phyloP scores from a whole-genome alignment of 257 asterid genomes.

The Petunia axillaris region DNA sequence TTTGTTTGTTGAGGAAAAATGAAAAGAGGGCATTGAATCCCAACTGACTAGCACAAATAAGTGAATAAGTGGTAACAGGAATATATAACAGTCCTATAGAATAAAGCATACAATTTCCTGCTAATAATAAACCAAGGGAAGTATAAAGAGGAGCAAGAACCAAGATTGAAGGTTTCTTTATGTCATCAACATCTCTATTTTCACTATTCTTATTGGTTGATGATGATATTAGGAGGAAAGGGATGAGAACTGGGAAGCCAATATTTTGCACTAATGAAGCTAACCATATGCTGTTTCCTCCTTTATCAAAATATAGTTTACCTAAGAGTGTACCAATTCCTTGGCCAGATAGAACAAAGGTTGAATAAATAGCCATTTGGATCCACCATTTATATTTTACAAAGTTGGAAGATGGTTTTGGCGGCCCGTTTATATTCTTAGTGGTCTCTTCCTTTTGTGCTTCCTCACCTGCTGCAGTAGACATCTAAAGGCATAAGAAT shows the following conservation, averaged over 20 bases:
- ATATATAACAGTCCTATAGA: conserved; percentile 51
- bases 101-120: conserved; percentile 38
- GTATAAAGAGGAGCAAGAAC: conserved; percentile 30
- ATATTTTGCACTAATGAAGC: conserved; percentile 58
- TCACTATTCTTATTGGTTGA: not conserved
- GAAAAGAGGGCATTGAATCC: conserved; percentile 59
- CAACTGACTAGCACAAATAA: conserved; percentile 51
- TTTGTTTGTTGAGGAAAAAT: conserved; percentile 48
- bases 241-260: conserved; percentile 71
- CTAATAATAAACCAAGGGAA: conserved; percentile 45
- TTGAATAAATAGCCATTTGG: conserved; percentile 42
- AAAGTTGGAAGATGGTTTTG: not conserved
- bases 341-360: conserved; percentile 60
- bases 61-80: conserved; percentile 54
- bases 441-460: not conserved
- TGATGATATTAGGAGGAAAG: conserved; percentile 46
- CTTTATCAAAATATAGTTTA: conserved; percentile 61
- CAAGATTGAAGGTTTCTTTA: conserved; percentile 21
- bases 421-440: not conserved
- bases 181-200: not conserved
- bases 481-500: not conserved
- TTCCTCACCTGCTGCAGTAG: conserved; percentile 2
- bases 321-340: conserved; percentile 57
- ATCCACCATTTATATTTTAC: conserved; percentile 60
- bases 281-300: conserved; percentile 72